Base-by-base conservation (phyloP, 2,329 filamentous ascomycete genomes). In the Microcyclospora pomicola region DNA sequence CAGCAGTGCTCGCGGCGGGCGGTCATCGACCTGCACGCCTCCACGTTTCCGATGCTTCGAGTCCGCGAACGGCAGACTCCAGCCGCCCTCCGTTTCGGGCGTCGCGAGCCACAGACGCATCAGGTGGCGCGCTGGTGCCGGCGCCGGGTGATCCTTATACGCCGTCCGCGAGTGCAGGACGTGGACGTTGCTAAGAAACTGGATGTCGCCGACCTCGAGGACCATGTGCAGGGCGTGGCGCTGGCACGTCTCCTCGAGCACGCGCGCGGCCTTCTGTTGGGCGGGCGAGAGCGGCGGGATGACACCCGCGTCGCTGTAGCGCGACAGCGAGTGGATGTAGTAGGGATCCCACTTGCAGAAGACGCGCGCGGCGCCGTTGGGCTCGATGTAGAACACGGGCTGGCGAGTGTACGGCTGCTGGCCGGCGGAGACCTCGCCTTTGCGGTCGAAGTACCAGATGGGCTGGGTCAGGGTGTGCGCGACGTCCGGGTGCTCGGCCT, bases 261-360 rank as follows among this genome's bases (percentile, higher is more conserved):
- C 67, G 32, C 71, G 53, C 6, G 79, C 63, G 2, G 85, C 85
- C 41, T 76, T 73, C 37, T 69, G 49, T 61, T 93, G 85, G 40
- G 71, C 79, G 0, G 67, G 59, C 6, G 77, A 82, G 29, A 93
- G 65, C 0, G 79, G 64, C 5, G 85, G 85, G 43, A 93, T 80
- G 33, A 82, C 55, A 2, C 82, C 84, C 13, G 63, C 60, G 53
- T 84, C 75, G 0, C 75, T 82, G 65, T 88, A 91, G 19, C 84
- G 74, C 14, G 65, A 69, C 6, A 93, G 67, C 7, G 79, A 85
- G 45, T 75, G 75, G 42, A 93, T 75, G 58, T 81, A 93, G 69
- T 93, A 92, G 1, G 86, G 86, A 55, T 93, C 86, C 76, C 80
- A 92, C 68, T 92, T 92, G 59, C 75, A 78, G 62, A 83, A 87